Conservation (phyloP, 2,329 filamentous ascomycete species). For the Monilinia laxa region DNA sequence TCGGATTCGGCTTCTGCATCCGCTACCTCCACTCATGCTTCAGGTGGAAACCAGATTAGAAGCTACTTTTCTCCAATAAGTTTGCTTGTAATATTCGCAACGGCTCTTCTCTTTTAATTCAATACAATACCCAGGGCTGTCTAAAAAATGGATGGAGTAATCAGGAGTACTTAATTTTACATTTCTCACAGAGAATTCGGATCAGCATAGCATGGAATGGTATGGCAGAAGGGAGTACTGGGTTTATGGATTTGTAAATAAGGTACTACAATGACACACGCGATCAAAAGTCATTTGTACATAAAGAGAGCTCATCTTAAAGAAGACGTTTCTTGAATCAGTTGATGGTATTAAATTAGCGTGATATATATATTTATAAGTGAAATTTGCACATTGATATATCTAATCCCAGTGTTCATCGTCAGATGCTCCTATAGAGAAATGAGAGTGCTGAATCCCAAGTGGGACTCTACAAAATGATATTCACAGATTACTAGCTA, state of each 20-base stretch:
- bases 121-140: neutral
- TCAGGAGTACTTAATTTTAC: neutral
- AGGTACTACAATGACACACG: neutral
- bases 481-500: too few species aligned
- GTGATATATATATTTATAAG: too few species aligned
- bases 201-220: neutral
- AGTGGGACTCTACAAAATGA: neutral
- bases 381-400: neutral
- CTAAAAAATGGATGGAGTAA: neutral
- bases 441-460: neutral
- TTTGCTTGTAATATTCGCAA: neutral
- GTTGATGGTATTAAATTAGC: neutral
- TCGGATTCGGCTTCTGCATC: neutral
- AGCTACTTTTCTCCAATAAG: neutral
- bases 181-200: neutral
- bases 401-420: too few species aligned
- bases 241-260: neutral
- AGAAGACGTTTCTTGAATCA: neutral
- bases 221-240: neutral
- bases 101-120: neutral
- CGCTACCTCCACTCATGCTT: conserved; percentile 4
- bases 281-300: neutral
- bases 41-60: neutral
- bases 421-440: neutral
- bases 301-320: neutral